These are phyloP conservation scores for Blastomyces gilchristii DNA, from an alignment of 2,329 filamentous ascomycete genomes.

Conservation along the genomic window DNA sequence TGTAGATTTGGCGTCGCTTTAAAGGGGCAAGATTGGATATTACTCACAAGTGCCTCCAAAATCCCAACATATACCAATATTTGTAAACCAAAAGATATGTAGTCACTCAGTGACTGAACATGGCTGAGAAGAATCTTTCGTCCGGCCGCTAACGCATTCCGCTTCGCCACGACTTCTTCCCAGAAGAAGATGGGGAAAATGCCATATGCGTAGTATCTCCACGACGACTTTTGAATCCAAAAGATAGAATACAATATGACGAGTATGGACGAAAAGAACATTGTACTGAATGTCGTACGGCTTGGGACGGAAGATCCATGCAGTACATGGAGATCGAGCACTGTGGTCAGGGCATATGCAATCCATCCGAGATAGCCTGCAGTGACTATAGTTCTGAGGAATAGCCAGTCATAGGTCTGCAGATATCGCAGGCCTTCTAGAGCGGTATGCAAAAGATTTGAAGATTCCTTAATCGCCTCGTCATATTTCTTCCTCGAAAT, in stretches of 20 bases:
- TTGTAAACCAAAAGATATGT: conserved; percentile 54
- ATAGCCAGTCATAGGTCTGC: conserved; percentile 98
- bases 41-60: conserved; percentile 64
- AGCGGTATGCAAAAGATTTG: conserved; percentile 63
- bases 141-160: conserved; percentile 58
- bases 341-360: conserved; percentile 77
- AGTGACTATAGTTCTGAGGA: conserved; percentile 79
- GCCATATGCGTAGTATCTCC: conserved; percentile 81
- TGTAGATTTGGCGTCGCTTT: background rate
- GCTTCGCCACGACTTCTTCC: conserved; percentile 82
- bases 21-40: conserved; percentile 19
- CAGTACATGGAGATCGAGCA: conserved; percentile 79
- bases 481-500: conserved; percentile 59
- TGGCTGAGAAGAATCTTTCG: conserved; percentile 58
- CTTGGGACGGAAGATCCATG: conserved; percentile 56
- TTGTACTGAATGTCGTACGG: conserved; percentile 48
- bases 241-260: conserved; percentile 69
- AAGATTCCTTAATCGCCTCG: conserved; percentile 68
- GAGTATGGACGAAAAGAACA: conserved; percentile 67
- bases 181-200: conserved; percentile 92
- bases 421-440: conserved; percentile 82
- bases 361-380: conserved; percentile 93
- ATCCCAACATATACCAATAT: conserved; percentile 58
- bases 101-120: conserved; percentile 49
- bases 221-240: conserved; percentile 64